Percentiles rank a stretch among this genome's conserved stretches.
Evolutionary conservation across 1,284 basidiomycete species (phyloP).

Genomic region (Violaceomyces palustris): DNA sequence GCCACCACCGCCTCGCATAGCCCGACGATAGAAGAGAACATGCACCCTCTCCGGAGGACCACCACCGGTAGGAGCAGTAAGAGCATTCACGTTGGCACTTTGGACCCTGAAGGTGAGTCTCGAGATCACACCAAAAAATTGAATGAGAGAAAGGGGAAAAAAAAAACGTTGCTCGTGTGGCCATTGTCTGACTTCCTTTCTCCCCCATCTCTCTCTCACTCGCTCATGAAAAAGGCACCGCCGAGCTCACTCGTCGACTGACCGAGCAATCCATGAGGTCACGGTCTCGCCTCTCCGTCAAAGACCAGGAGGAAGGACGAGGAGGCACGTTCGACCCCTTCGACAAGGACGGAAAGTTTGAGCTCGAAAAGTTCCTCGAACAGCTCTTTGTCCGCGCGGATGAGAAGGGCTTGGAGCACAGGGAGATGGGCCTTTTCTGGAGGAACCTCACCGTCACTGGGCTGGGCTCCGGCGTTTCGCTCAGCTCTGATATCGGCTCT

Average conservation of each 20-base stretch:
- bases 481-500: constrained; percentile 22
- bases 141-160: too few species aligned
- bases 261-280: constrained; percentile 16
- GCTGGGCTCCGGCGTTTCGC: constrained; percentile 29
- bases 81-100: too few species aligned
- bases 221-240: constrained; percentile 6
- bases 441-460: constrained; percentile 37
- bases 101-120: too few species aligned
- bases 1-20: too few species aligned
- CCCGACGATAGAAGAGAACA: too few species aligned
- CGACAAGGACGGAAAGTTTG: constrained; percentile 49
- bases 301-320: constrained; percentile 6
- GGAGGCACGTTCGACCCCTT: constrained; percentile 29
- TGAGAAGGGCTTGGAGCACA: constrained; percentile 29
- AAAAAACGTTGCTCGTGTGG: background rate
- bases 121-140: too few species aligned
- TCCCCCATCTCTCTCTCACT: background rate
- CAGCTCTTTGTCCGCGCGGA: constrained; percentile 38
- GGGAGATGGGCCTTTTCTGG: constrained; percentile 39
- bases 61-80: too few species aligned
- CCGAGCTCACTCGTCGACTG: constrained; percentile 24
- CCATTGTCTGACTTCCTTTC: background rate
- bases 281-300: constrained; percentile 1
- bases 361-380: constrained; percentile 49
- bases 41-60: too few species aligned